phyloP scores from a whole-genome alignment of 164 flowering plant genomes.

The Macadamia integrifolia region DNA sequence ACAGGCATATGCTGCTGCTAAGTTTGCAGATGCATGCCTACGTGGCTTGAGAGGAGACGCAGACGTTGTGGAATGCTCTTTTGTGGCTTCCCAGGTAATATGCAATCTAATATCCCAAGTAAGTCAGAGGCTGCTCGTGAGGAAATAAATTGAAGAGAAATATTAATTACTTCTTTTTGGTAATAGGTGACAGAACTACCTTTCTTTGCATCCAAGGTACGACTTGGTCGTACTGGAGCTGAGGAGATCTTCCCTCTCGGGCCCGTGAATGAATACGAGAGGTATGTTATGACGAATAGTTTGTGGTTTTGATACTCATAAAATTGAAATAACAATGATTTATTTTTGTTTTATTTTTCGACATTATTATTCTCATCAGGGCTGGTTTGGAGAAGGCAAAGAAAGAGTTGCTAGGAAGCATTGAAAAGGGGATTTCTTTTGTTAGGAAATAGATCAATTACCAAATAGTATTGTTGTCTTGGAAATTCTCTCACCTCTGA shows the following conservation, averaged over 20 bases:
- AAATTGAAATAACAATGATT: neutral
- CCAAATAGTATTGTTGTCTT: neutral
- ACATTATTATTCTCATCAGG: constrained; percentile 31
- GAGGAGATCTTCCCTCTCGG: constrained; percentile 88
- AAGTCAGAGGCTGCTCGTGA: neutral
- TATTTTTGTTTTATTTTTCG: neutral
- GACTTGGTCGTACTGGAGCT: constrained; percentile 74
- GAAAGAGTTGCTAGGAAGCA: constrained; percentile 80
- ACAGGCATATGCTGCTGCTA: constrained; percentile 93
- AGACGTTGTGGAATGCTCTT: constrained; percentile 72
- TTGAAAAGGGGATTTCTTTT: constrained; percentile 78
- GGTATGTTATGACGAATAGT: constrained; percentile 32
- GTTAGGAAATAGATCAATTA: constrained; percentile 41
- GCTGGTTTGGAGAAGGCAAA: constrained; percentile 89
- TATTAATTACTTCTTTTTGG: neutral
- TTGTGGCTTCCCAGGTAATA: constrained; percentile 70
- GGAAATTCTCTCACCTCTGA: neutral
- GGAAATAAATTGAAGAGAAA: neutral
- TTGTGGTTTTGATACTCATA: neutral
- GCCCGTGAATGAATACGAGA: constrained; percentile 79
- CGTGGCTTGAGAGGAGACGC: constrained; percentile 89
- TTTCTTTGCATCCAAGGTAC: constrained; percentile 83
- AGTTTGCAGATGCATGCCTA: constrained; percentile 90
- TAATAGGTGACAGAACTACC: constrained; percentile 92
- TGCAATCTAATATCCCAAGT: neutral